These are phyloP conservation scores for Cardamine chenopodiifolia DNA, from an alignment of 345 rosid genomes.

Conservation along the genomic window DNA sequence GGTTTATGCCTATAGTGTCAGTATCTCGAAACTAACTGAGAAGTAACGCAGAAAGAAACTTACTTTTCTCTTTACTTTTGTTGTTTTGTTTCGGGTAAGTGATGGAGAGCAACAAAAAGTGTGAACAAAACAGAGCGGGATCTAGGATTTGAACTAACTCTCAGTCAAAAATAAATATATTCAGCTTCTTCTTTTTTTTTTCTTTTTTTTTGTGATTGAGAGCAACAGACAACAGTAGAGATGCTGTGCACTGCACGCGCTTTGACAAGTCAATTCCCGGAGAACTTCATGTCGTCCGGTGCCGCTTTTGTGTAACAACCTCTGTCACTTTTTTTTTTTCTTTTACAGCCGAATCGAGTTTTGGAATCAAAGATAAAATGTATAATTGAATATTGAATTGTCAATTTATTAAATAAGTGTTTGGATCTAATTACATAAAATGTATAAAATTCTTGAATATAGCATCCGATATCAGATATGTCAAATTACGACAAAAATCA, in stretches of 20 bases:
- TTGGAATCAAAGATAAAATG: not conserved
- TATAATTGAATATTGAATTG: not conserved
- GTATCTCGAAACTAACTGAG: slow-evolving; percentile 34
- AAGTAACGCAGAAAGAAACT: slow-evolving; percentile 33
- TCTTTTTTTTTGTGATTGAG: not conserved
- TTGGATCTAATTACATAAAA: not conserved
- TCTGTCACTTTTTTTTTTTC: slow-evolving; percentile 6
- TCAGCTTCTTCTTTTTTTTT: not conserved
- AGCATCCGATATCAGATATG: too few relatives aligned
- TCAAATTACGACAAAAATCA: not conserved
- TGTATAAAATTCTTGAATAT: not conserved
- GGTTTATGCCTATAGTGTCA: slow-evolving; percentile 35
- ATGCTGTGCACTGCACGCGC: slow-evolving; percentile 50
- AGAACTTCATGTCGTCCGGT: slow-evolving; percentile 37
- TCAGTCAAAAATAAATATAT: slow-evolving; percentile 7
- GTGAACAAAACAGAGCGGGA: slow-evolving; percentile 49
- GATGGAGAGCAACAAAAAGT: not conserved
- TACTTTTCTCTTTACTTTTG: slow-evolving; percentile 9
- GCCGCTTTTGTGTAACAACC: slow-evolving; percentile 29
- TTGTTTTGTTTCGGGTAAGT: slow-evolving; percentile 5
- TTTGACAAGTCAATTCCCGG: slow-evolving; percentile 60
- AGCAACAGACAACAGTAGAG: slow-evolving; percentile 19
- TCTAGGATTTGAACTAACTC: slow-evolving; percentile 55
- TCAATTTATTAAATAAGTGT: not conserved
- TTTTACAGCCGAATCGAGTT: slow-evolving; percentile 2